Evolutionary conservation across 495 filamentous ascomycete species (phyloP).

Genomic region (Lasiosphaeris hirsuta): DNA sequence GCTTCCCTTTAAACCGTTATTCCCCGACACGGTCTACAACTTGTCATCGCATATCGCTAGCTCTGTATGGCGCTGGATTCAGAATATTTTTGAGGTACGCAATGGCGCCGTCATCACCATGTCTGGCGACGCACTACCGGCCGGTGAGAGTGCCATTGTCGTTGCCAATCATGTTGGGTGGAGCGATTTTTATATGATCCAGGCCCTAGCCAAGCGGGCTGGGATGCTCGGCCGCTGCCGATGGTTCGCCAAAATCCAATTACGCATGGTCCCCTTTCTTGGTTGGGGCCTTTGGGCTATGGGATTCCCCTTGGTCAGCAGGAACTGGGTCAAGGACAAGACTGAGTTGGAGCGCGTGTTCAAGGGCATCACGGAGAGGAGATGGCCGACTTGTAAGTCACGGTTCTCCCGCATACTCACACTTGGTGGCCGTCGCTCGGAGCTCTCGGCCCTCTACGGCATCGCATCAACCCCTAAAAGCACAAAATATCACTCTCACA

Average conservation of each 20-base stretch:
- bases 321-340: constrained; percentile 54
- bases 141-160: constrained; percentile 52
- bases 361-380: constrained; percentile 39
- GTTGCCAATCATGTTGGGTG: constrained; percentile 56
- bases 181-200: constrained; percentile 61
- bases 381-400: constrained; percentile 54
- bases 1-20: constrained; percentile 44
- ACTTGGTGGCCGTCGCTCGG: too few relatives aligned
- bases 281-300: constrained; percentile 61
- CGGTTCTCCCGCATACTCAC: background rate
- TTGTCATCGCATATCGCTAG: constrained; percentile 47
- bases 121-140: constrained; percentile 46
- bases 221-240: constrained; percentile 56
- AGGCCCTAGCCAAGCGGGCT: constrained; percentile 47
- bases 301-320: constrained; percentile 57
- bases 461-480: too few relatives aligned
- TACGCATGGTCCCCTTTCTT: constrained; percentile 53
- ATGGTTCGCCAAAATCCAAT: constrained; percentile 56
- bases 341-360: constrained; percentile 54
- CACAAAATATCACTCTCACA: background rate
- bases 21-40: constrained; percentile 47
- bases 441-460: too few relatives aligned
- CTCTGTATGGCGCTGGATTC: constrained; percentile 52
- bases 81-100: constrained; percentile 46
- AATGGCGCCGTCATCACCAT: constrained; percentile 50